Percentiles rank a stretch among this genome's conserved stretches.
phyloP scores from a whole-genome alignment of 345 rosid species.

The Zanthoxylum bungeanum region DNA sequence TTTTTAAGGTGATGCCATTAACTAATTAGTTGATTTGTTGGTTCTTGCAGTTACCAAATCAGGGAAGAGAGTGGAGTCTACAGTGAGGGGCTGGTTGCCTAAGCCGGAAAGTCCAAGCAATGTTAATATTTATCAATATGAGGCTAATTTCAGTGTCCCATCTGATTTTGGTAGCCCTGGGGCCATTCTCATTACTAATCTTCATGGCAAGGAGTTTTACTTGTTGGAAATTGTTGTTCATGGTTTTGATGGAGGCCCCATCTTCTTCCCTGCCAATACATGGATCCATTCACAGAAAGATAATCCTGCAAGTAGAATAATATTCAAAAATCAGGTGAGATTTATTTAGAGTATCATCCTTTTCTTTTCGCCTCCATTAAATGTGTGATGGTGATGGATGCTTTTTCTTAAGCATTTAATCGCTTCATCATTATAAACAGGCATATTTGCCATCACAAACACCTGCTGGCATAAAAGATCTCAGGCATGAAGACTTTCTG shows the following conservation, averaged over 20 bases:
- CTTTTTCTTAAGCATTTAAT: background rate
- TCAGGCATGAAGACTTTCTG: slow-evolving; percentile 62
- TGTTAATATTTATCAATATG: slow-evolving; percentile 50
- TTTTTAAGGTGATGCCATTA: background rate
- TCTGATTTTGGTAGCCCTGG: slow-evolving; percentile 76
- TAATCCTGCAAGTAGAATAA: slow-evolving; percentile 70
- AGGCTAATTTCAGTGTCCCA: slow-evolving; percentile 64
- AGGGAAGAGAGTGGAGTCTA: slow-evolving; percentile 55
- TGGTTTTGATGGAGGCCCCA: slow-evolving; percentile 59
- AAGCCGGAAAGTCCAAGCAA: slow-evolving; percentile 44
- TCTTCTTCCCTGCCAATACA: slow-evolving; percentile 71
- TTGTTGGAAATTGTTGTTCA: slow-evolving; percentile 60
- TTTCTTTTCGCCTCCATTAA: background rate
- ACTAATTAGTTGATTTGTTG: slow-evolving; percentile 11
- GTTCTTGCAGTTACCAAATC: slow-evolving; percentile 54
- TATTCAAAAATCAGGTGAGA: slow-evolving; percentile 77
- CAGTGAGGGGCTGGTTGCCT: slow-evolving; percentile 67
- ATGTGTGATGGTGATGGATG: background rate
- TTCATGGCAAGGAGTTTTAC: slow-evolving; percentile 67
- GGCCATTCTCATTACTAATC: slow-evolving; percentile 71
- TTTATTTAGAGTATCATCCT: background rate
- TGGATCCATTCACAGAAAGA: slow-evolving; percentile 78
- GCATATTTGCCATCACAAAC: slow-evolving; percentile 69
- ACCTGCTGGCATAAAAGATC: slow-evolving; percentile 68
- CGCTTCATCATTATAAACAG: slow-evolving; percentile 28